These are phyloP conservation scores for Paraglomus brasilianum DNA, from an alignment of 192 early-diverging fungal species.

Conservation along the genomic window DNA sequence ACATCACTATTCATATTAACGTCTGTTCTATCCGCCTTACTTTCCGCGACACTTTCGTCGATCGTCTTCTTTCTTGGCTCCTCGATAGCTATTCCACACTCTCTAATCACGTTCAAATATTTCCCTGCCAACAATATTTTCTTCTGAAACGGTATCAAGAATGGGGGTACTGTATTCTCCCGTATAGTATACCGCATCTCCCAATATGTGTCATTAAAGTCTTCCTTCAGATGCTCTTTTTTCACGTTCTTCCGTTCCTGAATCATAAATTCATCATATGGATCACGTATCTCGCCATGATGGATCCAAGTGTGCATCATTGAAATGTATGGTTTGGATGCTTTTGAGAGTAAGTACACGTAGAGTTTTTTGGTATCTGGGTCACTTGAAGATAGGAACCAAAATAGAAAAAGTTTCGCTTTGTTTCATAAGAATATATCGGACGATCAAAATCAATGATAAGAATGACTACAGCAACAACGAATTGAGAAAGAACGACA, in stretches of 20 bases:
- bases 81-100: conserved; percentile 63
- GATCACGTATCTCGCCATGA: conserved; percentile 85
- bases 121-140: conserved; percentile 91
- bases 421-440: conserved; percentile 11
- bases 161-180: conserved; percentile 66
- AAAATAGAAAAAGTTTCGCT: not conserved
- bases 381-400: conserved; percentile 49
- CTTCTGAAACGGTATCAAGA: conserved; percentile 70
- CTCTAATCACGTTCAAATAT: conserved; percentile 91
- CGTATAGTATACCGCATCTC: conserved; percentile 73
- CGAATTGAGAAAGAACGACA: too few relatives aligned
- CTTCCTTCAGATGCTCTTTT: conserved; percentile 64
- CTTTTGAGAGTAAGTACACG: conserved; percentile 70
- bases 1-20: conserved; percentile 43
- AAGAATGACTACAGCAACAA: too few relatives aligned
- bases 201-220: conserved; percentile 85
- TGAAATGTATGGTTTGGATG: conserved; percentile 77
- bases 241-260: conserved; percentile 61
- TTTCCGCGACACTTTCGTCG: conserved; percentile 28
- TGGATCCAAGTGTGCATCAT: conserved; percentile 90
- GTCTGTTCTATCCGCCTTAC: conserved; percentile 31
- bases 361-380: conserved; percentile 72
- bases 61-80: conserved; percentile 35
- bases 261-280: conserved; percentile 92
- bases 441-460: not conserved